A percentile compares a stretch with the other conserved stretches of the same genome.
Conservation (phyloP, 768 basidiomycete species). For the Macrocybe gigantea region DNA sequence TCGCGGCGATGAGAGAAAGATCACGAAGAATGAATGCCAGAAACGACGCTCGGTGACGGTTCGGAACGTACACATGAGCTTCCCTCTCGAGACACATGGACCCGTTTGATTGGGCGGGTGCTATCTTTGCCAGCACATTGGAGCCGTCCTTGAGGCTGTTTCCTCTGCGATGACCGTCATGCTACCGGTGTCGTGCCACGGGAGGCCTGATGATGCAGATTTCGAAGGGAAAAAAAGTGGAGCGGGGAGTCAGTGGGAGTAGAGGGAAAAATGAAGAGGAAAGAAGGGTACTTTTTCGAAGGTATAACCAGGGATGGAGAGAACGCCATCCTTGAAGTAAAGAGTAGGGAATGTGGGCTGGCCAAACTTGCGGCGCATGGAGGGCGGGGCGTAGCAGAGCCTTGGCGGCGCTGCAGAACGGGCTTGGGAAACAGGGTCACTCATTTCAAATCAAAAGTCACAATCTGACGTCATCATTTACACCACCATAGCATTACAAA, state of each 20-base stretch:
- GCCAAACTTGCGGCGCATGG: slow-evolving; percentile 49
- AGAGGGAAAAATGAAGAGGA: slow-evolving; percentile 2
- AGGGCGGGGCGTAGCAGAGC: background rate
- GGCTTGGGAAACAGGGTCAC: too few species aligned
- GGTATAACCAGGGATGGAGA: slow-evolving; percentile 67
- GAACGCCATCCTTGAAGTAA: slow-evolving; percentile 51
- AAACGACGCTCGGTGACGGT: background rate
- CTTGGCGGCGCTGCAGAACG: background rate
- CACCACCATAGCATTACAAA: slow-evolving; percentile 17
- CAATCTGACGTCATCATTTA: slow-evolving; percentile 3
- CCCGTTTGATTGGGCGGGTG: slow-evolving; percentile 64
- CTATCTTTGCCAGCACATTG: slow-evolving; percentile 67
- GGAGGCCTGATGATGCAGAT: slow-evolving; percentile 33
- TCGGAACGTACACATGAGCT: slow-evolving; percentile 57
- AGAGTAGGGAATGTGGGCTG: slow-evolving; percentile 53
- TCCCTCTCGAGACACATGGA: slow-evolving; percentile 70
- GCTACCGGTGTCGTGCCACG: slow-evolving; percentile 72
- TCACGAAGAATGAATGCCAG: background rate
- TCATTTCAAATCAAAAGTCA: too few species aligned
- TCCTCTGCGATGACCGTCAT: slow-evolving; percentile 63
- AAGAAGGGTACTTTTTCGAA: slow-evolving; percentile 52
- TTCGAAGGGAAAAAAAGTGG: slow-evolving; percentile 3
- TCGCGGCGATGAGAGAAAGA: background rate
- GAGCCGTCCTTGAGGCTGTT: slow-evolving; percentile 66
- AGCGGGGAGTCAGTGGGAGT: background rate